Percentiles rank a stretch among this genome's conserved stretches.
Conservation (phyloP, 495 filamentous ascomycete species). For the Aspergillus nanangensis region DNA sequence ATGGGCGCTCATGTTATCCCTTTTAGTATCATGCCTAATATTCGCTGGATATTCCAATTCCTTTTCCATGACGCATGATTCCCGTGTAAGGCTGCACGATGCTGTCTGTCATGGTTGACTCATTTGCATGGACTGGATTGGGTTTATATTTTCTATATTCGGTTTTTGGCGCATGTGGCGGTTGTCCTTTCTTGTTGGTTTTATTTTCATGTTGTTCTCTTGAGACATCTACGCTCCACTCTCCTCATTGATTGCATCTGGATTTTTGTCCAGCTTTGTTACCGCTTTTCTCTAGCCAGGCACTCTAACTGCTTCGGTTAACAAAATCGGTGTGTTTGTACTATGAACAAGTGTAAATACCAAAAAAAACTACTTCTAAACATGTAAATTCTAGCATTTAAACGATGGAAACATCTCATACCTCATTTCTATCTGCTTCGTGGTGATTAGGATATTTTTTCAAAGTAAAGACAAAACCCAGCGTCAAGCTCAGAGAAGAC, state of each 20-base stretch:
- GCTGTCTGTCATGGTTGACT: no score
- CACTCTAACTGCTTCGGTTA: no score
- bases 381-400: background rate
- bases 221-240: constrained; percentile 23
- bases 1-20: constrained; percentile 31
- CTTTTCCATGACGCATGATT: constrained; percentile 2
- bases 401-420: background rate
- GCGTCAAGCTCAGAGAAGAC: background rate
- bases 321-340: background rate
- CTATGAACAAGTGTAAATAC: background rate
- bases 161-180: constrained; percentile 25
- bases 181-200: constrained; percentile 20
- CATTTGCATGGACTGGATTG: no score
- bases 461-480: constrained; percentile 1
- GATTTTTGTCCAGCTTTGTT: constrained; percentile 16
- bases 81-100: background rate
- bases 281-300: background rate
- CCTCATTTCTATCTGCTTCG: background rate
- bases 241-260: constrained; percentile 29
- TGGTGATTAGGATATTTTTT: background rate
- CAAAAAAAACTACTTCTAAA: background rate
- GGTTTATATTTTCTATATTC: no score
- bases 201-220: background rate
- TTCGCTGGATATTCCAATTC: constrained; percentile 17
- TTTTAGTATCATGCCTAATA: constrained; percentile 22